Evolutionary conservation across 2,329 filamentous ascomycete species (phyloP), one percentile per base, ranked within the genome.

Genomic region (Neophaeococcomyces mojaviensis): DNA sequence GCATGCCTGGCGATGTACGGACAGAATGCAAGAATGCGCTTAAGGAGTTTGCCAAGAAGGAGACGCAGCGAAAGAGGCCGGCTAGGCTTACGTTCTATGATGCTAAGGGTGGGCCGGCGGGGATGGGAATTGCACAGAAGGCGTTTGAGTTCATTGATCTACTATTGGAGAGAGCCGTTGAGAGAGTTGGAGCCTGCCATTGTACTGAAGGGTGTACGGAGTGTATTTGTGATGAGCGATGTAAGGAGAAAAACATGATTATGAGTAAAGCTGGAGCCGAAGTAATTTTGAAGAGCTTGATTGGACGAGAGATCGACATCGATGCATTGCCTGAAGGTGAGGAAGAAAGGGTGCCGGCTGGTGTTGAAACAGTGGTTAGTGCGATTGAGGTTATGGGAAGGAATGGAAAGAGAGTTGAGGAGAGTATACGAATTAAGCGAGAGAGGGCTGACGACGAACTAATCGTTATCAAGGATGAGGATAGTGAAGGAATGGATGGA

Each of bases 1-100:
- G 81, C 55, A 83, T 89, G 69, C 88, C 89, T 0, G 89, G 88
- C 20, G 92, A 97, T 56, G 87, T 98, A 12, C 79, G 87, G 34
- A 97, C 92, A 0, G 92, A 97, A 66, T 97, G 92, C 66, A 97
- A 97, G 69, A 79, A 83, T 48, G 81, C 83, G 2, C 71, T 85
- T 49, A 97, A 97, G 64, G 90, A 97, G 64, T 88, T 96, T 52
- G 80, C 86, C 1, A 79, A 79, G 55, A 70, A 66, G 19, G 58
- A 62, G 39, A 58, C 59, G 19, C 51, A 55, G 26, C 77, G 89
- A 24, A 95, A 95, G 66, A 76, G 92, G 3, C 92, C 90, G 0
- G 92, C 88, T 0, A 73, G 92, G 1, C 67, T 98, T 39, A 95
- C 88, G 0, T 95, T 98, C 59, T 98, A 97, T 65, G 92, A 97